Percentiles rank a stretch among this genome's conserved stretches.
phyloP scores from a whole-genome alignment of 2,329 filamentous ascomycete genomes.

The Coniosporium tulheliwenetii region DNA sequence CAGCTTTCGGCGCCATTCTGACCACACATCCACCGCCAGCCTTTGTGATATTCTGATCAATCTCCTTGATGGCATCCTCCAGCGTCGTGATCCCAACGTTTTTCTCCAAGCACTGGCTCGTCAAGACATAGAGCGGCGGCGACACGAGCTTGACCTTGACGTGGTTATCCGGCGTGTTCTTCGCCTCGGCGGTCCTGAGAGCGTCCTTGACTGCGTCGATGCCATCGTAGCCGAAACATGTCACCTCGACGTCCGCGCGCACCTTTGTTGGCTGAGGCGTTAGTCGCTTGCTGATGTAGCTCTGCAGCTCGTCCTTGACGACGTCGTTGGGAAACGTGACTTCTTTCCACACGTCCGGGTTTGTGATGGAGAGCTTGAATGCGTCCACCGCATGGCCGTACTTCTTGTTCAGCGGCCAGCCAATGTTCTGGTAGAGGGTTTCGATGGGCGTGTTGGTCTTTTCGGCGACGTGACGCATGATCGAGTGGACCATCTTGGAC shows the following conservation, averaged over 20 bases:
- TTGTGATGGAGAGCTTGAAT: constrained; percentile 98
- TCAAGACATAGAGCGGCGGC: constrained; percentile 90
- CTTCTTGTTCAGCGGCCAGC: constrained; percentile 95
- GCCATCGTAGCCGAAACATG: constrained; percentile 80
- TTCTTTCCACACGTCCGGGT: constrained; percentile 91
- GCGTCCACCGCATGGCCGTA: constrained; percentile 94
- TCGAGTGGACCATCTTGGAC: constrained; percentile 97
- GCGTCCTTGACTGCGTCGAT: constrained; percentile 97
- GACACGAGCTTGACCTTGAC: constrained; percentile 99
- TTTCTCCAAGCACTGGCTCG: constrained; percentile 92
- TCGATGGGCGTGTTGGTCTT: constrained; percentile 93
- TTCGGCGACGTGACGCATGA: constrained; percentile 97
- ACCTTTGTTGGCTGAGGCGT: constrained; percentile 99
- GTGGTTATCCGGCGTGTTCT: constrained; percentile 82
- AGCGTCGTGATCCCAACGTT: constrained; percentile 65
- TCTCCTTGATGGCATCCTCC: constrained; percentile 79
- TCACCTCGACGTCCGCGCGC: constrained; percentile 92
- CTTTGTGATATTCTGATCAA: constrained; percentile 62
- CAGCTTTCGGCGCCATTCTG: constrained; percentile 98
- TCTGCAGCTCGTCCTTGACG: constrained; percentile 77
- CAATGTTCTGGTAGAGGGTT: constrained; percentile 82
- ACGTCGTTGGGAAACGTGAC: constrained; percentile 75
- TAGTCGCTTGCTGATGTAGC: constrained; percentile 92
- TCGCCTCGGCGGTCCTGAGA: constrained; percentile 76
- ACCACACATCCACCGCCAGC: constrained; percentile 69